A percentile compares a stretch with the other conserved stretches of the same genome.
Evolutionary conservation across 306 rosid species (phyloP).

Genomic region (Cicer chorassanicum): DNA sequence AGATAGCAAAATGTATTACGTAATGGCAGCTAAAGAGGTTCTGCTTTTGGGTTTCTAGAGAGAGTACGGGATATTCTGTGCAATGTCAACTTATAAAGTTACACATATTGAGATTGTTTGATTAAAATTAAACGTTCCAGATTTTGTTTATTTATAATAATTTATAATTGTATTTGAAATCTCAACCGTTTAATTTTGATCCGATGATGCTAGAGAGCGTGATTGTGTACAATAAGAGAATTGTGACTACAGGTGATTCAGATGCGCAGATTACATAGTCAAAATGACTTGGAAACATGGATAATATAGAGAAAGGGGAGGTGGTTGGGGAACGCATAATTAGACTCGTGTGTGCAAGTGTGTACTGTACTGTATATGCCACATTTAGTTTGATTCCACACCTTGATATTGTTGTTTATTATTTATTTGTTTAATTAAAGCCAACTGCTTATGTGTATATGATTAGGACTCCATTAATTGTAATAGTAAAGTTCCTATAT

Average conservation of each 20-base stretch:
- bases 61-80: not conserved
- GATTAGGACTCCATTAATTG: not conserved
- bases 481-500: no score
- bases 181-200: no score
- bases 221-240: no score
- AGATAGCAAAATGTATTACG: not conserved
- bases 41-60: not conserved
- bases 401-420: not conserved
- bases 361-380: not conserved
- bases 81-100: no score
- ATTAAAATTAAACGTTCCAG: no score
- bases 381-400: not conserved
- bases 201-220: no score
- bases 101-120: no score
- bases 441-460: not conserved
- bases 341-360: not conserved
- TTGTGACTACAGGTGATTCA: no score
- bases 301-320: not conserved
- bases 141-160: no score
- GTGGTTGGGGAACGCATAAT: not conserved
- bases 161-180: no score
- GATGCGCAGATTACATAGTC: not conserved
- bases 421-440: not conserved
- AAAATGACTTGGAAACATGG: not conserved
- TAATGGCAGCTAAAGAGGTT: not conserved